A percentile compares a stretch with the other conserved stretches of the same genome.
Evolutionary conservation across 768 basidiomycete genomes (phyloP).

Genomic region (Termitomyces sp.): DNA sequence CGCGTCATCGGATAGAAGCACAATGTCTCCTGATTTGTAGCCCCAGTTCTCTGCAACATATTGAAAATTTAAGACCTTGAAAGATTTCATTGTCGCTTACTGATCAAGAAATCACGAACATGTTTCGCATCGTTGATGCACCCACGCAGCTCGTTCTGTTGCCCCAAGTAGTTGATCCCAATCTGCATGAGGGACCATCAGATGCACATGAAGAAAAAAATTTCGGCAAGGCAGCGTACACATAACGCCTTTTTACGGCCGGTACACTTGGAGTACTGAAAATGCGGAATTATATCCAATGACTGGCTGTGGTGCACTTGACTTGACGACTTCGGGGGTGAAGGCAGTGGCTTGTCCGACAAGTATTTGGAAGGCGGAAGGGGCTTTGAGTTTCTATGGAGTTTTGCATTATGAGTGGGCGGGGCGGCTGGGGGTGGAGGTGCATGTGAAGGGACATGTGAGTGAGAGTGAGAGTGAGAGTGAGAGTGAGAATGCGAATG

Average conservation of each 20-base stretch:
- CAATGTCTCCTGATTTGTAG: conserved; percentile 60
- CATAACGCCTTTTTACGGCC: conserved; percentile 79
- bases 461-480: conserved; percentile 10
- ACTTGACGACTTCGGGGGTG: background rate
- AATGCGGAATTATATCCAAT: conserved; percentile 24
- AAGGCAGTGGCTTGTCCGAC: conserved; percentile 5
- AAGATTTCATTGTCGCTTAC: conserved; percentile 25
- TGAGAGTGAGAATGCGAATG: conserved; percentile 13
- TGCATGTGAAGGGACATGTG: conserved; percentile 19
- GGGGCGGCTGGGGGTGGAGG: background rate
- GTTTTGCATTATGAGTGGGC: background rate
- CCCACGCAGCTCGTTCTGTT: conserved; percentile 59
- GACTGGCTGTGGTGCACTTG: conserved; percentile 8
- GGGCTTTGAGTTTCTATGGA: conserved; percentile 3
- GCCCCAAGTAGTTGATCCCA: conserved; percentile 76
- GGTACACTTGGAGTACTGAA: conserved; percentile 77
- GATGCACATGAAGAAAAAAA: conserved; percentile 2
- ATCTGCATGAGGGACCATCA: conserved; percentile 40
- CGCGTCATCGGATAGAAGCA: conserved; percentile 64
- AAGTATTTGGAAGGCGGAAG: background rate
- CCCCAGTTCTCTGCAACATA: conserved; percentile 32
- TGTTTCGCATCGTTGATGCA: conserved; percentile 82
- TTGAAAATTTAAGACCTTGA: background rate
- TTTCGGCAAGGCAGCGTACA: conserved; percentile 39
- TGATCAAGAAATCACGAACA: conserved; percentile 62